phyloP scores from a whole-genome alignment of 1,284 basidiomycete genomes.

The Sanguinoderma infundibulare region DNA sequence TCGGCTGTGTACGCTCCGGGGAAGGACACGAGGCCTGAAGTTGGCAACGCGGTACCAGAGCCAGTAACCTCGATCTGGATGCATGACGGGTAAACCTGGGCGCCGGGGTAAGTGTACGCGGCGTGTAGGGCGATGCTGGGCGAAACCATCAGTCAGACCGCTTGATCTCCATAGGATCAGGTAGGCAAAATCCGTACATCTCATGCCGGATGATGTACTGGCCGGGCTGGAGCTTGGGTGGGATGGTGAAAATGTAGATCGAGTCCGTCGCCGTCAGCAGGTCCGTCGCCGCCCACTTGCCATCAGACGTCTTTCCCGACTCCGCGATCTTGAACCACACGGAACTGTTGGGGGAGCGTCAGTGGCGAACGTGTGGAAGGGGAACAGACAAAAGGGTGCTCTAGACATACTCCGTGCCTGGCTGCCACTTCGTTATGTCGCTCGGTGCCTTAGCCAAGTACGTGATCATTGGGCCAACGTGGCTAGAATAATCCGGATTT shows the following conservation, averaged over 20 bases:
- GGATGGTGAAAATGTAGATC: conserved; percentile 51
- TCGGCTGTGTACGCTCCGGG: conserved; percentile 51
- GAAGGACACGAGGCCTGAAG: conserved; percentile 52
- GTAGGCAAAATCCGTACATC: conserved; percentile 35
- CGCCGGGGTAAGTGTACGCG: conserved; percentile 34
- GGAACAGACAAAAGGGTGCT: too few relatives aligned
- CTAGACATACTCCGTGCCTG: conserved; percentile 39
- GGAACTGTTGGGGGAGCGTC: conserved; percentile 30
- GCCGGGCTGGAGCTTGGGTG: conserved; percentile 45
- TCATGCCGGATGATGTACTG: conserved; percentile 57
- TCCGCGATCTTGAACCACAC: conserved; percentile 56
- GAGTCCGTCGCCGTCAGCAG: conserved; percentile 42
- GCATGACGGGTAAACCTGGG: conserved; percentile 49
- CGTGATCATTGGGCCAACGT: conserved; percentile 48
- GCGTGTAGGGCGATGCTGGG: conserved; percentile 46
- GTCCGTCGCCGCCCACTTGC: conserved; percentile 50
- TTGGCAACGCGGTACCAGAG: conserved; percentile 50
- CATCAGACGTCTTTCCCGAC: conserved; percentile 46
- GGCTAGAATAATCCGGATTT: neutral
- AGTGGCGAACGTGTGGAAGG: too few relatives aligned
- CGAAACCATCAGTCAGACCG: neutral
- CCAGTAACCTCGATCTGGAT: conserved; percentile 57
- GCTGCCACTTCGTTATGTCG: conserved; percentile 50
- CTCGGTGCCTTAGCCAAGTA: conserved; percentile 51
- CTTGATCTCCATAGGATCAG: neutral